These are phyloP conservation scores for Gonapodya sp. DNA, from an alignment of 192 early-diverging fungal species.

Conservation along the genomic window DNA sequence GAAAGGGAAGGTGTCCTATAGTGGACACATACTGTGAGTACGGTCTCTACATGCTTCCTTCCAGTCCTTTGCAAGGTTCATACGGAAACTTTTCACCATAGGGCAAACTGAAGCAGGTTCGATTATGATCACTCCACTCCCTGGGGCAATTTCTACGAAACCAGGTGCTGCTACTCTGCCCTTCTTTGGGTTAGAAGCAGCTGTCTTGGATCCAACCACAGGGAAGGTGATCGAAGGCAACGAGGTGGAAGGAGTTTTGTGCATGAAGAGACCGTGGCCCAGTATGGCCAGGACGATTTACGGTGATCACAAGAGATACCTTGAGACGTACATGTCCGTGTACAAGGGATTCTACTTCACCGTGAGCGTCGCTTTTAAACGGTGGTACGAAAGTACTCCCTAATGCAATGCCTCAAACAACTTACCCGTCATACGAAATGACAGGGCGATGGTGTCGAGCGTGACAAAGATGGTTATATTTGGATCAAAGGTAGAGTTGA, in stretches of 20 bases:
- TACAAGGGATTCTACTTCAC: constrained; percentile 93
- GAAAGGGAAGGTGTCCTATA: constrained; percentile 74
- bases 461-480: constrained; percentile 89
- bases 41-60: background rate
- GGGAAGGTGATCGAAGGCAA: constrained; percentile 78
- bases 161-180: constrained; percentile 92
- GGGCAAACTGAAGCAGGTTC: constrained; percentile 75
- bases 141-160: constrained; percentile 81
- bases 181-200: constrained; percentile 91
- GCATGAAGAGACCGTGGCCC: constrained; percentile 78
- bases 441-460: constrained; percentile 75
- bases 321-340: constrained; percentile 86
- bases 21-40: constrained; percentile 92
- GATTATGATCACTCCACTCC: constrained; percentile 84
- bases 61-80: background rate
- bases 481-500: constrained; percentile 89
- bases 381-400: too few species aligned
- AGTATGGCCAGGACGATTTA: constrained; percentile 87
- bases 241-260: constrained; percentile 84
- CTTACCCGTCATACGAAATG: background rate
- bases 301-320: constrained; percentile 80
- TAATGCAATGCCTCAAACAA: too few species aligned
- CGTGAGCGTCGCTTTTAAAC: background rate
- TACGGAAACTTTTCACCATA: background rate
- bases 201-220: constrained; percentile 71